phyloP scores from a whole-genome alignment of 1,284 basidiomycete species.

The Pyrrhoderma lamaoense region DNA sequence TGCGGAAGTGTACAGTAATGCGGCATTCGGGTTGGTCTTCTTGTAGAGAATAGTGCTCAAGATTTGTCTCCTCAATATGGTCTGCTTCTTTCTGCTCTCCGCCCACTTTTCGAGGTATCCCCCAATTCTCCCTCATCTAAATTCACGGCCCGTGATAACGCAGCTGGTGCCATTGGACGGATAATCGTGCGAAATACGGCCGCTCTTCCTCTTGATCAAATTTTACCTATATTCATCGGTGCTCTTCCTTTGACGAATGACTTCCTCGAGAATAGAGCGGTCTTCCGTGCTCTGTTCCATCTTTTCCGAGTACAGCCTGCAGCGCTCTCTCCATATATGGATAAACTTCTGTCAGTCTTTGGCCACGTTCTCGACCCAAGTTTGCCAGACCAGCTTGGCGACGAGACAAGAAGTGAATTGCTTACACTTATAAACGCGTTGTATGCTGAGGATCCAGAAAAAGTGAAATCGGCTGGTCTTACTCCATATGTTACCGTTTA shows the following conservation, averaged over 20 bases:
- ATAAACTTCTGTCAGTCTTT: slow-evolving; percentile 79
- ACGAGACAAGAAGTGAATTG: slow-evolving; percentile 70
- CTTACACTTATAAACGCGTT: slow-evolving; percentile 72
- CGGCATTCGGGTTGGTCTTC: slow-evolving; percentile 92
- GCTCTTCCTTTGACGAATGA: slow-evolving; percentile 88
- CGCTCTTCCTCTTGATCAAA: slow-evolving; percentile 86
- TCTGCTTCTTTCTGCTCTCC: slow-evolving; percentile 73
- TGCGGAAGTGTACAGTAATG: slow-evolving; percentile 91
- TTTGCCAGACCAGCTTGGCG: slow-evolving; percentile 65
- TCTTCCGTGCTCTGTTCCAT: slow-evolving; percentile 87
- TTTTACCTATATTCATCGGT: slow-evolving; percentile 77
- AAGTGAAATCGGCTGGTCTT: slow-evolving; percentile 72
- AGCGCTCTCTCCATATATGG: slow-evolving; percentile 71
- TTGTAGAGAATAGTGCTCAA: slow-evolving; percentile 81
- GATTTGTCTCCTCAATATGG: slow-evolving; percentile 85
- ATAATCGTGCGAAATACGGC: slow-evolving; percentile 79
- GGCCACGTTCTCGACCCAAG: slow-evolving; percentile 77
- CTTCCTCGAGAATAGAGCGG: slow-evolving; percentile 82
- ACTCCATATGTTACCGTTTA: slow-evolving; percentile 30
- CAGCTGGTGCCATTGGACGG: slow-evolving; percentile 85
- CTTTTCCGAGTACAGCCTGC: slow-evolving; percentile 75
- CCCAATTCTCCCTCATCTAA: slow-evolving; percentile 54
- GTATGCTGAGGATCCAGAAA: slow-evolving; percentile 64
- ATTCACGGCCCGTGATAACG: slow-evolving; percentile 92
- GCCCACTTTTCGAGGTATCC: slow-evolving; percentile 72